Conservation (phyloP, 192 early-diverging fungal species). For the Cladochytrium replicatum region DNA sequence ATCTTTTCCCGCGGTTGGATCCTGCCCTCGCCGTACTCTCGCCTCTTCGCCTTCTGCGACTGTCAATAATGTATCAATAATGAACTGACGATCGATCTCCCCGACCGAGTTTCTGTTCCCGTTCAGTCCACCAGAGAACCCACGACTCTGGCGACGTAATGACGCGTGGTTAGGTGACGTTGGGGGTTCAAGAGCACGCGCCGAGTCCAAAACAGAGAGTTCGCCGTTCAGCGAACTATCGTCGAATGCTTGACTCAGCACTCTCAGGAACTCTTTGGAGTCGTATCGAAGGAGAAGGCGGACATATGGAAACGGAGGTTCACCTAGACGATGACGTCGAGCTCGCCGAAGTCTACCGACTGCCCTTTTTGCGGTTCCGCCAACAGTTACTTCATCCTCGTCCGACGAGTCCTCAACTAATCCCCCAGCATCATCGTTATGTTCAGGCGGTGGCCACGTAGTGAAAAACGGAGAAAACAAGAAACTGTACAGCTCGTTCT, state of each 20-base stretch:
- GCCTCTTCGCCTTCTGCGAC: slow-evolving; percentile 12
- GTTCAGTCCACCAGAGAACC: no score
- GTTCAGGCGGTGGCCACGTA: slow-evolving; percentile 20
- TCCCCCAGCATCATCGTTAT: neutral
- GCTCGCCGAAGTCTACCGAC: neutral
- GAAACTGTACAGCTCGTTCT: slow-evolving; percentile 31
- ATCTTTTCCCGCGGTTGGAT: slow-evolving; percentile 4
- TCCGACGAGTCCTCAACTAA: neutral
- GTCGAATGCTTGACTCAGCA: slow-evolving; percentile 18
- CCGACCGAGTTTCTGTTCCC: slow-evolving; percentile 21
- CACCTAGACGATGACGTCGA: neutral
- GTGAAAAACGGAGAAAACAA: slow-evolving; percentile 21
- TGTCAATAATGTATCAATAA: slow-evolving; percentile 29
- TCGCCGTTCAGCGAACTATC: slow-evolving; percentile 22
- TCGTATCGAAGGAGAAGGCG: slow-evolving; percentile 28
- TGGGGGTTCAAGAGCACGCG: no score
- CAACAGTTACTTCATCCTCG: slow-evolving; percentile 7
- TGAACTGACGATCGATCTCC: slow-evolving; percentile 28
- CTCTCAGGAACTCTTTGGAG: slow-evolving; percentile 27
- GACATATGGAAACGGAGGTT: slow-evolving; percentile 38
- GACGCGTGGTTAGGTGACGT: no score
- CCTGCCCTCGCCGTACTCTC: no score
- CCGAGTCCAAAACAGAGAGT: slow-evolving; percentile 21
- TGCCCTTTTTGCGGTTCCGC: no score
- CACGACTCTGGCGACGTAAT: neutral